Evolutionary conservation across 108 stramenopile species (phyloP), one percentile per base, ranked within the genome.

Genomic region (Phaeodactylum tricornutum): DNA sequence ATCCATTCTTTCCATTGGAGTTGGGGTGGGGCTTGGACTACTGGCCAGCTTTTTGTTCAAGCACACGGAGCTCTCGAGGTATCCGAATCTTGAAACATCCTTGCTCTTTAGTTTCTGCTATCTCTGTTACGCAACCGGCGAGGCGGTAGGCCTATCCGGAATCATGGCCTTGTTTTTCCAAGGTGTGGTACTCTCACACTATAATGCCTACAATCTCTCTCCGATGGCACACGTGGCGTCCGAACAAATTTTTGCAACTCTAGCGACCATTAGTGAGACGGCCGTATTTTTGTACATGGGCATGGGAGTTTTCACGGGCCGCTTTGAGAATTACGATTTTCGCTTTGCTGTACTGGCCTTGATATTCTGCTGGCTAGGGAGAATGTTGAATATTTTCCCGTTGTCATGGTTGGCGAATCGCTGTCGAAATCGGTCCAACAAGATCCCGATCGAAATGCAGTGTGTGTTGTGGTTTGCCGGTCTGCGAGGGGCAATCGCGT

Each of bases 251-350:
- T 98, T 98, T 70, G 77, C 91, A 0, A 89, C 93, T 11, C 61
- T 98, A 30, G 89, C 93, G 2, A 77, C 75, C 3, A 63, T 91
- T 2, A 77, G 86, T n/a, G 97, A 98, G 53, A 93, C 88, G 15
- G 74, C 90, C 31, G 94, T 98, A 3, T 98, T 93, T 61, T 41
- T 95, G 11, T 98, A 98, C 71, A 95, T 98, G 95, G 97, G 97
- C 3, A 82, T 98, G 92, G 79, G 74, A 25, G 74, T 98, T 14
- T 98, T 96, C 51, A 98, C 93, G 4, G 87, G 87, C 7, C 56
- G 71, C 8, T 95, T 87, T 57, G 26, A 65, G 24, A 63, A 76
- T 23, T 95, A 75, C 70, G 71, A 93, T 55, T 27, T 82, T 19
- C 12, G 48, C 17, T 94, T 96, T 65, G 61, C 84, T 3, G 31